Percentiles rank a stretch among this genome's conserved stretches.
Evolutionary conservation across 768 basidiomycete genomes (phyloP).

Genomic region (Tylopilus intermedius): DNA sequence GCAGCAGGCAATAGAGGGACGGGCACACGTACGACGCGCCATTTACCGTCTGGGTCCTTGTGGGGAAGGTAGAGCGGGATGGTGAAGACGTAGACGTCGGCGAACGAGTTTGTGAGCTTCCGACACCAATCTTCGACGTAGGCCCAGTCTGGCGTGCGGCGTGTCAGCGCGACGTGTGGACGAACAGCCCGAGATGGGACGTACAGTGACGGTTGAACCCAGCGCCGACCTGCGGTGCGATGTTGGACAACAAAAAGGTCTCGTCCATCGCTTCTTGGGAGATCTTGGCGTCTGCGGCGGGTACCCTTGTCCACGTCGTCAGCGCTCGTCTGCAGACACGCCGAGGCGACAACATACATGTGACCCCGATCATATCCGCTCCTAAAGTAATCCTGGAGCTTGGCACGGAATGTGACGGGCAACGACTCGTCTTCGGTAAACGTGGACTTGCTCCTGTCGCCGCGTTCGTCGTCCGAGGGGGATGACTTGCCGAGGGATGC

Average conservation of each 20-base stretch:
- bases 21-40: slow-evolving; percentile 75
- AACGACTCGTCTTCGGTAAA: slow-evolving; percentile 83
- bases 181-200: not conserved
- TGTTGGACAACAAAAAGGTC: slow-evolving; percentile 91
- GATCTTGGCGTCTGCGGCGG: slow-evolving; percentile 90
- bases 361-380: slow-evolving; percentile 97
- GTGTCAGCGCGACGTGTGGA: not conserved
- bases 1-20: not conserved
- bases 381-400: slow-evolving; percentile 81
- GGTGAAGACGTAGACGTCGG: slow-evolving; percentile 97
- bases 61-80: slow-evolving; percentile 93
- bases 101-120: slow-evolving; percentile 76
- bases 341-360: slow-evolving; percentile 56
- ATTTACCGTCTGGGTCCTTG: slow-evolving; percentile 84
- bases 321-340: not conserved
- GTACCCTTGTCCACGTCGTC: slow-evolving; percentile 56
- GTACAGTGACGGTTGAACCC: slow-evolving; percentile 97
- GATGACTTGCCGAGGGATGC: slow-evolving; percentile 59
- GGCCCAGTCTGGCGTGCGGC: slow-evolving; percentile 74
- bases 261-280: slow-evolving; percentile 95
- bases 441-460: slow-evolving; percentile 68
- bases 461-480: slow-evolving; percentile 37
- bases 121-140: slow-evolving; percentile 96
- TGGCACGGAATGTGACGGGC: slow-evolving; percentile 74
- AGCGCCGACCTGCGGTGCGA: slow-evolving; percentile 95